A percentile compares a stretch with the other conserved stretches of the same genome.
Conservation (phyloP, 2,329 filamentous ascomycete genomes). For the Colletotrichum coccodes region DNA sequence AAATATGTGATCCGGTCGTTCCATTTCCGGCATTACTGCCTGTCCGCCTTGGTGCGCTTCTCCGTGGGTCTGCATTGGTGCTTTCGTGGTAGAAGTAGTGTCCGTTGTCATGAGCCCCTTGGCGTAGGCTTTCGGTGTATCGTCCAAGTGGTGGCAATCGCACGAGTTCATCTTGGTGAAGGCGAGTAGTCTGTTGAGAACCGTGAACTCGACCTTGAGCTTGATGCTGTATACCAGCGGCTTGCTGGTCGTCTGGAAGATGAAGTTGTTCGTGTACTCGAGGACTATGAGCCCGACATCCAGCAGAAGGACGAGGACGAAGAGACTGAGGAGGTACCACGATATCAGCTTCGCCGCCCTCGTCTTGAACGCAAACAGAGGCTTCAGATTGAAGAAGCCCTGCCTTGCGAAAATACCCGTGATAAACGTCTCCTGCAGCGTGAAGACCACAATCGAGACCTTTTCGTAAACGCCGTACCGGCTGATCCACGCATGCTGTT, state of each 20-base stretch:
- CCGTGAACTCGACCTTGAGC: slow-evolving; percentile 57
- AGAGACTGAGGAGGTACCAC: slow-evolving; percentile 49
- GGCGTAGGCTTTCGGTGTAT: not conserved
- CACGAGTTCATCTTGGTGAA: slow-evolving; percentile 28
- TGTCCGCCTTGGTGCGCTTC: not conserved
- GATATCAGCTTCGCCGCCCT: slow-evolving; percentile 43
- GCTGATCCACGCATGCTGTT: slow-evolving; percentile 24
- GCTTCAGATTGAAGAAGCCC: slow-evolving; percentile 45
- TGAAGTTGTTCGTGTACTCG: slow-evolving; percentile 49
- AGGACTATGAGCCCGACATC: slow-evolving; percentile 49
- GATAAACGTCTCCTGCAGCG: slow-evolving; percentile 64
- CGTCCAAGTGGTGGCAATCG: slow-evolving; percentile 17
- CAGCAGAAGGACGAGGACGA: slow-evolving; percentile 51
- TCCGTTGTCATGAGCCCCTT: slow-evolving; percentile 1
- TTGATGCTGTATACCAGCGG: slow-evolving; percentile 34
- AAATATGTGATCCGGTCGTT: slow-evolving; percentile 21
- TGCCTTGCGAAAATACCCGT: slow-evolving; percentile 64
- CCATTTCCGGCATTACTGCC: not conserved
- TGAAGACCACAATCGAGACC: slow-evolving; percentile 66
- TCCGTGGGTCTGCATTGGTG: not conserved
- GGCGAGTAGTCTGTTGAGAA: slow-evolving; percentile 48
- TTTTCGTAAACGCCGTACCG: slow-evolving; percentile 60
- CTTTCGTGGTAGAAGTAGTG: slow-evolving; percentile 10
- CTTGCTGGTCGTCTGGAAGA: slow-evolving; percentile 33
- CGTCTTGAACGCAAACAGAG: slow-evolving; percentile 49